Evolutionary conservation across 108 stramenopile genomes (phyloP), one percentile per base, ranked within the genome.

Genomic region (Conticribra guillardii): DNA sequence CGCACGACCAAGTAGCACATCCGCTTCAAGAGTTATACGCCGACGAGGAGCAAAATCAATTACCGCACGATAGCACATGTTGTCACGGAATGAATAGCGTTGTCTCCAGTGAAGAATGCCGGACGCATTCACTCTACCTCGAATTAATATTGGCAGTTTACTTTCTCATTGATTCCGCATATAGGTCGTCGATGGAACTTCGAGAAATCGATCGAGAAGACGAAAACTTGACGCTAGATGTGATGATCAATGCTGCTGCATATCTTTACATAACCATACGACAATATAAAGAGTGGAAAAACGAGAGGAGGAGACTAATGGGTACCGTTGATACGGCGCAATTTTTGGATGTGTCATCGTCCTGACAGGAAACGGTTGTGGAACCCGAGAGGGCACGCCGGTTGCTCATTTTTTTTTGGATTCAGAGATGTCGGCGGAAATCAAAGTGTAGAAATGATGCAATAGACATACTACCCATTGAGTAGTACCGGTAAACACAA

Each of bases 221-320:
- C 16, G 50, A 51, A 18, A 4, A 51, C n/a, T 21, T 51, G 50
- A 51, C 50, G 5, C 21, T 51, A 5, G 50, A 51, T 22, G 50
- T 51, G 8, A 51, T 51, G 50, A 22, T 51, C 50, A 51, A 51
- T 51, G 50, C 50, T 22, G n/a, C 50, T n/a, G 50, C 50, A 21
- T 51, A 51, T 51, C 21, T 51, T n/a, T 51, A 51, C 21, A 51
- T 51, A 11, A 51, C 50, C 16, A 21, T 51, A n/a, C n/a, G 50
- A 15, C 50, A 51, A 22, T 51, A 41, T 11, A 41, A 11, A 5
- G 37, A 41, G 11, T 41, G 37, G 37, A 41, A 41, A 9, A 5
- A 41, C 5, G 8, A 11, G 11, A 41, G 37, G 37, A 41, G 11
- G 37, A 41, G 37, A n/a, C n/a, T n/a, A n/a, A n/a, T n/a, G n/a